Percentiles rank a stretch among this genome's conserved stretches.
Evolutionary conservation across 1,284 basidiomycete species (phyloP).

Genomic region (Irpex lacteus): DNA sequence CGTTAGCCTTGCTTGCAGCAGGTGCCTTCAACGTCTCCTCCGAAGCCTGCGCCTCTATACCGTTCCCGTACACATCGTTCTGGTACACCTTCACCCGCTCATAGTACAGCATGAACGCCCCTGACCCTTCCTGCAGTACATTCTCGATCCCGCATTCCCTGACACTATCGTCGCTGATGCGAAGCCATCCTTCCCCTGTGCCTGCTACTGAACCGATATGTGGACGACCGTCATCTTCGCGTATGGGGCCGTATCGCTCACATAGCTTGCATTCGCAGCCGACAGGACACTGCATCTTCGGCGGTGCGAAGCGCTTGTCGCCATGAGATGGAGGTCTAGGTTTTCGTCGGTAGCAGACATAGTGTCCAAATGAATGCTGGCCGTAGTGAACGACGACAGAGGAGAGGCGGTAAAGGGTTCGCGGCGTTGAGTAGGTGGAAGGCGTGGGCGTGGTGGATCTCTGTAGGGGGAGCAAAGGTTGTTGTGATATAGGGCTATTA

Average conservation of each 20-base stretch:
- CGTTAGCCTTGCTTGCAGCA: slow-evolving; percentile 27
- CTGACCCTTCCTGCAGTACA: slow-evolving; percentile 69
- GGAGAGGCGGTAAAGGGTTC: slow-evolving; percentile 75
- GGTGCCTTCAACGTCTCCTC: slow-evolving; percentile 63
- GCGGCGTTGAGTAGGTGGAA: slow-evolving; percentile 43
- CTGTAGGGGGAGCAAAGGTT: slow-evolving; percentile 42
- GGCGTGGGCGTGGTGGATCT: slow-evolving; percentile 56
- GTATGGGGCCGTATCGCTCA: slow-evolving; percentile 36
- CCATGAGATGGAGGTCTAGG: slow-evolving; percentile 45
- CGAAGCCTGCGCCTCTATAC: slow-evolving; percentile 24
- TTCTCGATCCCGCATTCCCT: slow-evolving; percentile 74
- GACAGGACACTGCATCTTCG: slow-evolving; percentile 46
- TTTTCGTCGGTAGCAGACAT: slow-evolving; percentile 84
- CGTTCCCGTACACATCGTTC: slow-evolving; percentile 17
- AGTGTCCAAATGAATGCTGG: slow-evolving; percentile 87
- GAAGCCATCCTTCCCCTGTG: slow-evolving; percentile 72
- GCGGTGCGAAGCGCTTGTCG: slow-evolving; percentile 39
- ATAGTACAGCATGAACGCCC: slow-evolving; percentile 90
- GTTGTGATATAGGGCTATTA: slow-evolving; percentile 52
- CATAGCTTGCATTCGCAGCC: slow-evolving; percentile 45
- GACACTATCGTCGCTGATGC: slow-evolving; percentile 84
- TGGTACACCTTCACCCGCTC: slow-evolving; percentile 54
- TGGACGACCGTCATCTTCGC: slow-evolving; percentile 31
- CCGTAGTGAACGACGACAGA: slow-evolving; percentile 90
- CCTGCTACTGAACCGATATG: slow-evolving; percentile 17